Evolutionary conservation across 306 rosid genomes (phyloP).

Genomic region (Oemleria cerasiformis): DNA sequence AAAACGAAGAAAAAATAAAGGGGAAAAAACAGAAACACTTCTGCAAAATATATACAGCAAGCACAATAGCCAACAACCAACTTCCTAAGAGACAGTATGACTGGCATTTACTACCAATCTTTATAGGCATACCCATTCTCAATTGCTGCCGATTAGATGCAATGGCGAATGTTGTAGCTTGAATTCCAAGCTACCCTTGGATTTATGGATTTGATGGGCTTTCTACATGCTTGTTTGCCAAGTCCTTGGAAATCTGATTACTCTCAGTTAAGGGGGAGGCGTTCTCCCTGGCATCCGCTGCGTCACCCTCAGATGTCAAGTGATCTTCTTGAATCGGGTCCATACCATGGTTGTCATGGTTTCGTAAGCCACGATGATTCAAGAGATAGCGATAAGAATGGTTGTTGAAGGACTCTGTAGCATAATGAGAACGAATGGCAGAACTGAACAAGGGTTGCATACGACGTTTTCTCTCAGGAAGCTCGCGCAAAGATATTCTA

Average conservation of each 20-base stretch:
- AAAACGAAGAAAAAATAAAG: slow-evolving; percentile 5
- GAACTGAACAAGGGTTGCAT: slow-evolving; percentile 77
- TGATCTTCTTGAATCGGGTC: slow-evolving; percentile 45
- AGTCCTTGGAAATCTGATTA: slow-evolving; percentile 45
- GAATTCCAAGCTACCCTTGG: slow-evolving; percentile 23
- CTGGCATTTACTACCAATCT: slow-evolving; percentile 18
- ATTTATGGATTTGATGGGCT: slow-evolving; percentile 70
- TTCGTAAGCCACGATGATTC: slow-evolving; percentile 34
- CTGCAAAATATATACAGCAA: slow-evolving; percentile 46
- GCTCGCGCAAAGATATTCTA: slow-evolving; percentile 65
- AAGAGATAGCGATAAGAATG: slow-evolving; percentile 44
- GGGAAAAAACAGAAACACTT: slow-evolving; percentile 19
- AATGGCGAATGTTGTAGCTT: slow-evolving; percentile 10
- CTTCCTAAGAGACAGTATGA: slow-evolving; percentile 25
- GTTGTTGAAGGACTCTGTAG: slow-evolving; percentile 39
- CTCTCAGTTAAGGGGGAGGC: slow-evolving; percentile 35
- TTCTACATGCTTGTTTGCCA: slow-evolving; percentile 61
- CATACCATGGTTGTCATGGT: slow-evolving; percentile 37
- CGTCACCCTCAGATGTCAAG: slow-evolving; percentile 41
- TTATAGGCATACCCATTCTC: slow-evolving; percentile 18
- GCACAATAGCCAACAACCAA: slow-evolving; percentile 12
- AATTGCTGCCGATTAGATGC: slow-evolving; percentile 6
- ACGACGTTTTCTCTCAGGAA: slow-evolving; percentile 46
- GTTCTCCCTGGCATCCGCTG: slow-evolving; percentile 40
- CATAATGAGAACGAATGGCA: slow-evolving; percentile 42